A percentile compares a stretch with the other conserved stretches of the same genome.
Evolutionary conservation across 192 early-diverging fungal species (phyloP).

Genomic region (Diversispora epigaea): DNA sequence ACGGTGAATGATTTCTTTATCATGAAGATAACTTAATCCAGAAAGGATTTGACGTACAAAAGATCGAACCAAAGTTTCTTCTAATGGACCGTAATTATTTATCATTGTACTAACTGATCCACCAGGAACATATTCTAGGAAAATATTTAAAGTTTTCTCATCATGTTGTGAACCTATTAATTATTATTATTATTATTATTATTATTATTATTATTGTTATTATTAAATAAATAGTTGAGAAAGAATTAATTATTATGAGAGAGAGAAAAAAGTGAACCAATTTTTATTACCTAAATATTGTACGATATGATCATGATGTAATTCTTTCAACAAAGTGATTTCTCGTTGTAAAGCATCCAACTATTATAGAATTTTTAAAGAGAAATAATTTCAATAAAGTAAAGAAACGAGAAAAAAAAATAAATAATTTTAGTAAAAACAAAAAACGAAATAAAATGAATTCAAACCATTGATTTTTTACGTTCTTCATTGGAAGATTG

Average conservation of each 20-base stretch:
- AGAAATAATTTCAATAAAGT: neutral
- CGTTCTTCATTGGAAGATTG: constrained; percentile 68
- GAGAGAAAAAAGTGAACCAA: no score
- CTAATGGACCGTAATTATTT: constrained; percentile 84
- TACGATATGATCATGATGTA: constrained; percentile 95
- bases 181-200: constrained; percentile 33
- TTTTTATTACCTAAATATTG: constrained; percentile 75
- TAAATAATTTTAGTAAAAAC: neutral
- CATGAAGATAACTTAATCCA: constrained; percentile 93
- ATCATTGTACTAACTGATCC: constrained; percentile 89
- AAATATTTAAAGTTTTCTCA: constrained; percentile 80
- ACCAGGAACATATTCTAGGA: constrained; percentile 97
- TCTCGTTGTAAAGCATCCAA: constrained; percentile 85
- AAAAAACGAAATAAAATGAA: neutral
- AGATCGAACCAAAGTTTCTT: constrained; percentile 76
- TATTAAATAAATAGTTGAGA: neutral
- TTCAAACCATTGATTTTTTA: constrained; percentile 67
- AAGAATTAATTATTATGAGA: neutral
- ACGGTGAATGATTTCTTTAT: constrained; percentile 92
- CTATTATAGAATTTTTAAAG: neutral
- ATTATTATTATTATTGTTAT: neutral
- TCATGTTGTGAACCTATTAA: constrained; percentile 72
- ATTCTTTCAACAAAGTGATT: constrained; percentile 85
- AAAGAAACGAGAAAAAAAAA: neutral
- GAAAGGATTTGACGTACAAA: constrained; percentile 89